These are phyloP conservation scores for Nigrospora sphaerica DNA, from an alignment of 2,329 filamentous ascomycete genomes.

Conservation along the genomic window DNA sequence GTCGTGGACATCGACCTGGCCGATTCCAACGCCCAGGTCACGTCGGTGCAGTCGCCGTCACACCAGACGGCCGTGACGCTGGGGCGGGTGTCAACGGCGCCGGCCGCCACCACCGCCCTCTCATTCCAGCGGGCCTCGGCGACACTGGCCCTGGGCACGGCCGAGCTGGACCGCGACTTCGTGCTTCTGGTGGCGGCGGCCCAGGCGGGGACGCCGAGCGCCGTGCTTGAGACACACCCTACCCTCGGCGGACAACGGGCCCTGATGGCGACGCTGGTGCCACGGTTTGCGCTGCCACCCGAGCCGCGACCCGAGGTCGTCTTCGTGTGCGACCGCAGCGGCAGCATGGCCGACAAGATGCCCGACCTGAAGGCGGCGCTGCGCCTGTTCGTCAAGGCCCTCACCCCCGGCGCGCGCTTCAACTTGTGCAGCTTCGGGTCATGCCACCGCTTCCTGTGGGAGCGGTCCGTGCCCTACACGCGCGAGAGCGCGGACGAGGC, in stretches of 20 bases:
- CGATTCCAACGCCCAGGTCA: constrained; percentile 42
- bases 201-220: constrained; percentile 52
- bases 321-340: constrained; percentile 66
- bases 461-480: constrained; percentile 37
- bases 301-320: constrained; percentile 52
- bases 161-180: constrained; percentile 57
- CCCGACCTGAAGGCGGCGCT: constrained; percentile 46
- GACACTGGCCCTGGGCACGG: constrained; percentile 43
- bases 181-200: constrained; percentile 57
- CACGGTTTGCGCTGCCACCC: constrained; percentile 56
- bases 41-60: constrained; percentile 57
- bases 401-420: constrained; percentile 58
- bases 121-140: constrained; percentile 55
- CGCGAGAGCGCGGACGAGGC: constrained; percentile 36
- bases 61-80: constrained; percentile 62
- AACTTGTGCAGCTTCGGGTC: constrained; percentile 64
- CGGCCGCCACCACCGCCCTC: constrained; percentile 31
- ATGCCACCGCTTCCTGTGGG: constrained; percentile 36
- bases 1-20: constrained; percentile 54
- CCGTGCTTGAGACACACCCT: constrained; percentile 60
- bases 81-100: constrained; percentile 44
- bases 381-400: constrained; percentile 57
- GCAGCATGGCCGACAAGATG: constrained; percentile 54
- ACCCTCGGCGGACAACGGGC: constrained; percentile 54
- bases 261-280: constrained; percentile 64